Evolutionary conservation across 768 basidiomycete genomes (phyloP).

Genomic region (Boletus bicolor): DNA sequence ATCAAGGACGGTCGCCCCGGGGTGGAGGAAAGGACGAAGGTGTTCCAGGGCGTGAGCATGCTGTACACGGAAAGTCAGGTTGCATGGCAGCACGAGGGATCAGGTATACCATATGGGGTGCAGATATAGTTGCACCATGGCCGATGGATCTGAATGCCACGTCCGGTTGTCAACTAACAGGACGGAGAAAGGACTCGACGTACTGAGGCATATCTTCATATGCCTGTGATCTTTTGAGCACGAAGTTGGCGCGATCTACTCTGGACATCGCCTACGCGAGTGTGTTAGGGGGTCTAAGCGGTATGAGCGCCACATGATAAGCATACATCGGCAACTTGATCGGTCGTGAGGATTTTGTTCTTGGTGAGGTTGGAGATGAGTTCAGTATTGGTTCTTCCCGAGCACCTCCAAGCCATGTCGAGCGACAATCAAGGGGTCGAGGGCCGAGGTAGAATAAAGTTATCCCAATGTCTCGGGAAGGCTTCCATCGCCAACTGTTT

Average conservation of each 20-base stretch:
- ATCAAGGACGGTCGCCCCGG: constrained; percentile 78
- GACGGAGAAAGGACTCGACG: constrained; percentile 27
- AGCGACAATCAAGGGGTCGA: neutral
- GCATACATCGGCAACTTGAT: constrained; percentile 54
- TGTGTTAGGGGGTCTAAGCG: neutral
- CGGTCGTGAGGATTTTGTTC: constrained; percentile 53
- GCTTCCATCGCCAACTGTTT: constrained; percentile 4
- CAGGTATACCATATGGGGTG: constrained; percentile 83
- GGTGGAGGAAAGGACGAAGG: constrained; percentile 66
- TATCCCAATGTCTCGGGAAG: neutral
- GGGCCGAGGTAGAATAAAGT: neutral
- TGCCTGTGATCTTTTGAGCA: constrained; percentile 46
- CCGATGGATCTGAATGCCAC: constrained; percentile 57
- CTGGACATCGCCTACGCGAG: constrained; percentile 57
- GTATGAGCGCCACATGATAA: neutral
- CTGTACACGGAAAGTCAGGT: constrained; percentile 33
- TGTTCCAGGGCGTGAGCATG: constrained; percentile 85
- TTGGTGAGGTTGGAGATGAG: constrained; percentile 65
- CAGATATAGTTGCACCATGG: constrained; percentile 88
- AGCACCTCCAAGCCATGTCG: constrained; percentile 81
- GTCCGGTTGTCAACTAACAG: neutral
- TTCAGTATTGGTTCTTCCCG: constrained; percentile 65
- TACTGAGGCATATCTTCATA: constrained; percentile 82
- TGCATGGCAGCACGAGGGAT: neutral
- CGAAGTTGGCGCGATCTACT: constrained; percentile 72